phyloP scores from a whole-genome alignment of 2,329 filamentous ascomycete genomes.

The Penicillium sp. region DNA sequence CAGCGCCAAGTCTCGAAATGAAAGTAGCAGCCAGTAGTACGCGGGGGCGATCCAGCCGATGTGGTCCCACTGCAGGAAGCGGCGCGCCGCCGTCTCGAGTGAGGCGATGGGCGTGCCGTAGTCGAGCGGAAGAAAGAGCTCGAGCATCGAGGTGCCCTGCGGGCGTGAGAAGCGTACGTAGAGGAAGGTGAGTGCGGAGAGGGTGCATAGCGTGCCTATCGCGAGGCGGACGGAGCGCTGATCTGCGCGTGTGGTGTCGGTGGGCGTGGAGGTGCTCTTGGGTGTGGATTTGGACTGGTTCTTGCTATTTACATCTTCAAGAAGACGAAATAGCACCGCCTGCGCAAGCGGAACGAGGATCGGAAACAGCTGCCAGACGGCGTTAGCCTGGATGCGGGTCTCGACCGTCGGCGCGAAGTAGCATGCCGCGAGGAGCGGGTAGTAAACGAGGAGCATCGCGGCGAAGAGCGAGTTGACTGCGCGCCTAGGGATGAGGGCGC shows the following conservation, averaged over 20 bases:
- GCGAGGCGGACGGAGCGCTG: neutral
- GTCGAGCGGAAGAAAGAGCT: constrained; percentile 5
- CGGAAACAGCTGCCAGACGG: constrained; percentile 22
- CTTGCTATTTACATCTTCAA: neutral
- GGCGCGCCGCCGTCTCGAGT: constrained; percentile 4
- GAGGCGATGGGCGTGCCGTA: neutral
- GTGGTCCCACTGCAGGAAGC: constrained; percentile 19
- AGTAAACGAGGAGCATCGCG: constrained; percentile 9
- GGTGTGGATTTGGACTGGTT: too few relatives aligned
- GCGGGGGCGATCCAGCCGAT: constrained; percentile 6
- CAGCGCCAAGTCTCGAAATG: constrained; percentile 16
- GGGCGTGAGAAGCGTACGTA: constrained; percentile 1
- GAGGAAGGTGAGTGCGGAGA: neutral
- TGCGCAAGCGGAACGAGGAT: constrained; percentile 15
- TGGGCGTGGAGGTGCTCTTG: too few relatives aligned
- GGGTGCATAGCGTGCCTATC: neutral
- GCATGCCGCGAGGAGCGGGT: constrained; percentile 4
- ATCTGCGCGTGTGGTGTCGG: neutral
- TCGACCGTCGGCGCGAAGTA: constrained; percentile 13
- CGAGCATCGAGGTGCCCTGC: neutral
- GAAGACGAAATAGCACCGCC: neutral
- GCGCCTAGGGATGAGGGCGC: neutral
- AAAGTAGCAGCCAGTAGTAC: constrained; percentile 15
- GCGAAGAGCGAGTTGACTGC: constrained; percentile 2
- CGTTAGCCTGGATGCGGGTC: constrained; percentile 7